Evolutionary conservation across 2,329 filamentous ascomycete genomes (phyloP).

Genomic region (Aspergillus unguis): DNA sequence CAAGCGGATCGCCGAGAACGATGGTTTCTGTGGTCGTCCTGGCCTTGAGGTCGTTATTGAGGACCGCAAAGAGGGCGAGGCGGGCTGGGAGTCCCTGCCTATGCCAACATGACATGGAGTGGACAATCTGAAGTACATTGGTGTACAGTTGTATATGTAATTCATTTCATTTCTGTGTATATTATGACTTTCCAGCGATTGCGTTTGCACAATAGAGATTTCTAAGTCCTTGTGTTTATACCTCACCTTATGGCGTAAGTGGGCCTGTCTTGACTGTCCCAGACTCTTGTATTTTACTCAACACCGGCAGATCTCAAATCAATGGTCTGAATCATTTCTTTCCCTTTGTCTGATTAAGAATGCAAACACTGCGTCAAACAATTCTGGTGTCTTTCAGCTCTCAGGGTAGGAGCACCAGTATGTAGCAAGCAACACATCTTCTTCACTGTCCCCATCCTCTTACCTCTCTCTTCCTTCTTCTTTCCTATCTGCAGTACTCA

Average conservation of each 20-base stretch:
- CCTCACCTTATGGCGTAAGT: background rate
- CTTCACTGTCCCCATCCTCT: background rate
- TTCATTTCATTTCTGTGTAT: conserved; percentile 2
- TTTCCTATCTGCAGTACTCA: background rate
- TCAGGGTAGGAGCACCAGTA: background rate
- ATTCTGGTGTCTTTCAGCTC: background rate
- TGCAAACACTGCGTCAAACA: background rate
- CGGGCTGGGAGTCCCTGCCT: conserved; percentile 45
- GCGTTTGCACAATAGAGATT: background rate
- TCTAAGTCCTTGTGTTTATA: background rate
- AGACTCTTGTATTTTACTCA: background rate
- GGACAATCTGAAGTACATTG: background rate
- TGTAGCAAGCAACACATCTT: background rate
- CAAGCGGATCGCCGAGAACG: conserved; percentile 39
- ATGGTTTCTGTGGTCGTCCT: conserved; percentile 45
- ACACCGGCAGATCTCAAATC: background rate
- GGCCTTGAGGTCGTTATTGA: conserved; percentile 45
- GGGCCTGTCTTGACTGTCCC: background rate
- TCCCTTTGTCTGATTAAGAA: background rate
- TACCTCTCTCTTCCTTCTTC: background rate
- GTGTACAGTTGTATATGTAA: conserved; percentile 6
- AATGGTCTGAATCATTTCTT: background rate
- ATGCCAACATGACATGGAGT: conserved; percentile 28
- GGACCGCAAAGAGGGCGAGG: conserved; percentile 40
- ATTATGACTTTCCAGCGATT: background rate